phyloP scores from a whole-genome alignment of 495 filamentous ascomycete species.

The Aspergillus biplanus region DNA sequence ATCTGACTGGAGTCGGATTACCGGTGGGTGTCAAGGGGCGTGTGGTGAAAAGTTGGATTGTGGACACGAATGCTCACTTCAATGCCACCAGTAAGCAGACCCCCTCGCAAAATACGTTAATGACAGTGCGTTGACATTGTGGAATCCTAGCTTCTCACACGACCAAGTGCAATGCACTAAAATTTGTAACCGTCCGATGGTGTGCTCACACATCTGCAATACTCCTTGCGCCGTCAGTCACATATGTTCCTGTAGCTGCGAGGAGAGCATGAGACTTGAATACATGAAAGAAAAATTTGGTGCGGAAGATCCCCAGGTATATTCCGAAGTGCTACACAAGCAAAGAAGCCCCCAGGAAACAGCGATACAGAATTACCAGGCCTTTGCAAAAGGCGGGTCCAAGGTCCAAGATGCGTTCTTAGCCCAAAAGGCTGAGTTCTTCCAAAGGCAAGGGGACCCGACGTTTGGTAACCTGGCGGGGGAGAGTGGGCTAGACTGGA shows the following conservation, averaged over 20 bases:
- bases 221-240: constrained; percentile 24
- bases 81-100: constrained; percentile 44
- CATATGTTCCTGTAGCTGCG: constrained; percentile 26
- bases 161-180: constrained; percentile 32
- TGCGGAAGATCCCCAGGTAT: not conserved
- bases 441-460: constrained; percentile 2
- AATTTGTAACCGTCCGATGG: constrained; percentile 30
- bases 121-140: not conserved
- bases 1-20: constrained; percentile 55
- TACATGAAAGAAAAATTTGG: not conserved
- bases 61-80: constrained; percentile 41
- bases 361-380: constrained; percentile 23
- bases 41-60: constrained; percentile 43
- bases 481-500: not conserved
- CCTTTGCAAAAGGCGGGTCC: constrained; percentile 30
- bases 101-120: not conserved
- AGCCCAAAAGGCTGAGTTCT: constrained; percentile 9
- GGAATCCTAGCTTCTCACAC: constrained; percentile 33
- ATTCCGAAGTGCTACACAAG: not conserved
- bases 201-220: constrained; percentile 38
- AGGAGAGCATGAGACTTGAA: not conserved
- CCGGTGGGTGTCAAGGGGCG: constrained; percentile 48
- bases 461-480: constrained; percentile 3
- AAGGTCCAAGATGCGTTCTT: constrained; percentile 31
- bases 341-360: not conserved